phyloP scores from a whole-genome alignment of 768 basidiomycete genomes.

The Suillus subalutaceus region DNA sequence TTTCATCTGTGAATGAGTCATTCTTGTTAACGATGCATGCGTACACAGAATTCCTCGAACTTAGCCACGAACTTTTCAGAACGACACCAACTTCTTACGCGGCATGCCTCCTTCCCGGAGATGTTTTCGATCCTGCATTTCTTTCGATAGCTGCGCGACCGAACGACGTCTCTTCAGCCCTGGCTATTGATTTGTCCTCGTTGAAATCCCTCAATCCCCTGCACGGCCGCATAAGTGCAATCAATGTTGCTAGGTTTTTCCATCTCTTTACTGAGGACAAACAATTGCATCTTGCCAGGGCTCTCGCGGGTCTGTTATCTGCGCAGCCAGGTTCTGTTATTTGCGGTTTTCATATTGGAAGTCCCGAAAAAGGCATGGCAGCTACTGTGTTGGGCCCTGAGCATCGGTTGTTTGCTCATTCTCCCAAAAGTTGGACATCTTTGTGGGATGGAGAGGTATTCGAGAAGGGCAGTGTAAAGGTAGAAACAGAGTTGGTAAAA shows the following conservation, averaged over 20 bases:
- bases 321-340: background rate
- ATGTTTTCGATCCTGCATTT: background rate
- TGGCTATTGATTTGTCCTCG: background rate
- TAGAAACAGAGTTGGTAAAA: conserved; percentile 22
- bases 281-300: background rate
- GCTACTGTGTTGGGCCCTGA: background rate
- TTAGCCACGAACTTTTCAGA: background rate
- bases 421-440: conserved; percentile 19
- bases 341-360: background rate
- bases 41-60: background rate
- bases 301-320: background rate
- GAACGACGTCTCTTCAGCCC: background rate
- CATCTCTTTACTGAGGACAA: background rate
- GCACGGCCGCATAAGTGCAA: background rate
- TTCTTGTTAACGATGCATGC: background rate
- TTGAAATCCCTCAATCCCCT: background rate
- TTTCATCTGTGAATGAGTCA: background rate
- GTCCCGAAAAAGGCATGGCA: conserved; percentile 7
- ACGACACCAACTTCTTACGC: background rate
- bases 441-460: conserved; percentile 29
- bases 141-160: background rate
- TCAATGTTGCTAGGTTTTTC: background rate
- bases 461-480: conserved; percentile 35
- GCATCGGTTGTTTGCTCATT: conserved; percentile 15
- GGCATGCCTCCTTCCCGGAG: background rate